Base-by-base conservation (phyloP, 257 asterid species). In the Thymus quinquecostatus region DNA sequence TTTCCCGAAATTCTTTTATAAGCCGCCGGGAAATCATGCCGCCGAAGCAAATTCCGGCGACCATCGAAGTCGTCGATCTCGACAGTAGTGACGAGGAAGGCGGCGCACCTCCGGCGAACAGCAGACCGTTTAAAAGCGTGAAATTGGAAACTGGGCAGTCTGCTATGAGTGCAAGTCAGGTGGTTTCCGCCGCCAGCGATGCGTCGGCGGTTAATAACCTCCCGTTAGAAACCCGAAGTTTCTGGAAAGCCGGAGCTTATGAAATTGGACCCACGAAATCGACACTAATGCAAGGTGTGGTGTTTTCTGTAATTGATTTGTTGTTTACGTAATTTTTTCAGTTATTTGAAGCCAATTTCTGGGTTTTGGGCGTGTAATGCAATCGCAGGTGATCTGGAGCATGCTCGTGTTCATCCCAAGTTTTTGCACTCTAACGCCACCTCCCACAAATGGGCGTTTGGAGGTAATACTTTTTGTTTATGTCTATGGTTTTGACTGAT, bases 381-480 rank as follows among this genome's bases (percentile, higher is more conserved):
- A 21, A 59, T 69, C 83, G 61, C 58, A 93, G 97, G 90, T 78
- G 94, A 85, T 69, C 73, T 93, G 90, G 96, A 91, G 79, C 98
- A 88, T 77, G 96, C 97, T 8, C 95, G 98, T 3, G 98, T 93
- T 72, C 89, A 93, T 78, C 98, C 98, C 5, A 93, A 89, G 86
- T 93, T 91, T 81, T 75, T 93, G 73, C 98, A 93, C 86, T 85
- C 98, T 6, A 91, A 93, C 79, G 97, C 98, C 28, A 93, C 98
- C 60, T 90, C 94, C 54, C 98, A 93, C 76, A 89, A 87, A 76
- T 93, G 98, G 98, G 98, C 97, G 2, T 89, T 93, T 64, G 98
- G 98, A 81, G 98, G 98, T 92, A 70, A 68, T 54, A 1, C 54
- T 50, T 51, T 21, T 12, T 29, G 21, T 63, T 75, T 57, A 43